Conservation (phyloP, 176 grass and related monocot species). For the Phoenix dactylifera region DNA sequence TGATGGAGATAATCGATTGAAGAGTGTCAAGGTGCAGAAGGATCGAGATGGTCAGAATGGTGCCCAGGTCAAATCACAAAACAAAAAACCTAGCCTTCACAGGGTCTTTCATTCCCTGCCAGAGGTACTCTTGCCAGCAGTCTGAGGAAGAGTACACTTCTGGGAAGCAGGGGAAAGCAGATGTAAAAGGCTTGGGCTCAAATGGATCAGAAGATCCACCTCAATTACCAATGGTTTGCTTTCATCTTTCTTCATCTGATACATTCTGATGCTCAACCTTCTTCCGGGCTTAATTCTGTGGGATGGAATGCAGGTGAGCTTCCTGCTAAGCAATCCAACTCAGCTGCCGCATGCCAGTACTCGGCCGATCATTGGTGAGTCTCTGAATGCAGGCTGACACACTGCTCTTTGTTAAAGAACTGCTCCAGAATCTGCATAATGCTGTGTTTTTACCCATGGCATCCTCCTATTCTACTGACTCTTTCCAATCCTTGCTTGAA, state of each 20-base stretch:
- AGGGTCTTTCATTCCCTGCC: conserved; percentile 53
- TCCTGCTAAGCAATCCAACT: conserved; percentile 1
- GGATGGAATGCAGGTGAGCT: conserved; percentile 22
- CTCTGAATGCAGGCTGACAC: background rate
- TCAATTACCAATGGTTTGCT: conserved; percentile 17
- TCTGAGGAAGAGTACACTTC: conserved; percentile 16
- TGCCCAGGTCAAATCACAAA: background rate
- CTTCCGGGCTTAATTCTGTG: background rate
- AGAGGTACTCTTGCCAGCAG: conserved; percentile 11
- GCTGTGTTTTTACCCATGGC: conserved; percentile 4
- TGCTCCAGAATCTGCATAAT: background rate
- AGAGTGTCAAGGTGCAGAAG: conserved; percentile 34
- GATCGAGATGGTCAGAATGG: conserved; percentile 18
- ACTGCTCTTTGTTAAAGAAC: background rate
- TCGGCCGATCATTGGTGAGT: conserved; percentile 1
- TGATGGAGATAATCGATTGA: conserved; percentile 13
- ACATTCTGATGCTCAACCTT: background rate
- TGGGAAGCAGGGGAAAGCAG: conserved; percentile 38
- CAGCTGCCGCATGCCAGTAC: background rate
- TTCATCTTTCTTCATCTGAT: background rate
- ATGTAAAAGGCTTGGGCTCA: conserved; percentile 24
- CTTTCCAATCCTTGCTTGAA: conserved; percentile 22
- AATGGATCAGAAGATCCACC: conserved; percentile 27
- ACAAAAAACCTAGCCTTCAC: conserved; percentile 45
- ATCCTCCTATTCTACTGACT: background rate